These are phyloP conservation scores for Pseudogymnoascus sp. DNA, from an alignment of 2,329 filamentous ascomycete species.

Conservation along the genomic window DNA sequence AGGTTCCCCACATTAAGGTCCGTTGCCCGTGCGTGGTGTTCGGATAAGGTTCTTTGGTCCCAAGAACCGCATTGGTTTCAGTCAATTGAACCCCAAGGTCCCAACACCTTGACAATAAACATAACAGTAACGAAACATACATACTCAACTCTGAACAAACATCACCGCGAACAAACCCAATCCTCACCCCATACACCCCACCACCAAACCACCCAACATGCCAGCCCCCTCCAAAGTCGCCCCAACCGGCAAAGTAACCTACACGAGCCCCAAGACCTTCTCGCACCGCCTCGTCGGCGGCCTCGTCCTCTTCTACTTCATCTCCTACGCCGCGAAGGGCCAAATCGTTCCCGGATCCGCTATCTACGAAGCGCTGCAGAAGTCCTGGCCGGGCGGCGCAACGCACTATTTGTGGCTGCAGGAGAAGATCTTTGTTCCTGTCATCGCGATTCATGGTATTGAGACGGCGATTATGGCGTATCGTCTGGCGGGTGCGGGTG, in stretches of 20 bases:
- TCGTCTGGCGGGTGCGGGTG: not conserved
- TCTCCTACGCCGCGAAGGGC: not conserved
- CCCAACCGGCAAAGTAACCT: not conserved
- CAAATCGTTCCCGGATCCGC: not conserved
- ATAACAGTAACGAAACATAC: not conserved
- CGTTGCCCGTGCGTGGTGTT: not conserved
- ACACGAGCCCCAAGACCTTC: not conserved
- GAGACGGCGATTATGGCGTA: constrained; percentile 8
- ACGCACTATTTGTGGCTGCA: not conserved
- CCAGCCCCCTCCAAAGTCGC: not conserved
- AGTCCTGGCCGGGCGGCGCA: not conserved
- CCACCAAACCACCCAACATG: not conserved
- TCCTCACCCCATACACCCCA: not conserved
- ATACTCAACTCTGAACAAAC: too few species aligned
- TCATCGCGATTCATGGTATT: not conserved
- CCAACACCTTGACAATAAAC: not conserved
- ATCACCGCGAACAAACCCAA: not conserved
- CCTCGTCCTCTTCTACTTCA: constrained; percentile 2
- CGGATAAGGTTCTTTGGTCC: not conserved
- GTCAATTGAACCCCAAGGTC: constrained; percentile 1
- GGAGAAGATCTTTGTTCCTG: not conserved
- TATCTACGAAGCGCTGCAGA: not conserved
- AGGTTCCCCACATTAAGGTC: constrained; percentile 4
- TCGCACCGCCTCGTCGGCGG: not conserved
- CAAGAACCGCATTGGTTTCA: not conserved